A percentile compares a stretch with the other conserved stretches of the same genome.
phyloP scores from a whole-genome alignment of 148 eudicot genomes.

The Tetragonia tetragonoides region DNA sequence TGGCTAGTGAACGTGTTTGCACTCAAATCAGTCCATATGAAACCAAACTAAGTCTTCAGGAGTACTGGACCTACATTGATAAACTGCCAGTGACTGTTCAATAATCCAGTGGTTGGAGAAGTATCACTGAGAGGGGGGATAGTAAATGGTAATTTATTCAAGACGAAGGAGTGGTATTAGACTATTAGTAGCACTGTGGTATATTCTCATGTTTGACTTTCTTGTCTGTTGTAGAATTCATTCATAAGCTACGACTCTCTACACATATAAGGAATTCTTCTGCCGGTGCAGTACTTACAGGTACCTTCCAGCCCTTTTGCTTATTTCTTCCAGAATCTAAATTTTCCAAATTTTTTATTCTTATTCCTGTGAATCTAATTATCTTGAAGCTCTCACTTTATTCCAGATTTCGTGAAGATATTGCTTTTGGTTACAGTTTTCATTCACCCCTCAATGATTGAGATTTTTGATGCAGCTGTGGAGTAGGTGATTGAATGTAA shows the following conservation, averaged over 20 bases:
- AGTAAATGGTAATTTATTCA: not conserved
- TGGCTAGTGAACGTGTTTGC: not conserved
- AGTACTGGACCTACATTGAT: not conserved
- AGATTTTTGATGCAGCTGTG: conserved; percentile 81
- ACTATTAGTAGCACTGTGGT: not conserved
- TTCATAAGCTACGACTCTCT: conserved; percentile 77
- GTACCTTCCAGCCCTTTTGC: conserved; percentile 39
- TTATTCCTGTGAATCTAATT: conserved; percentile 16
- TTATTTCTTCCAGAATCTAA: conserved; percentile 4
- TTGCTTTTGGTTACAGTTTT: conserved; percentile 68
- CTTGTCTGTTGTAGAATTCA: conserved; percentile 66
- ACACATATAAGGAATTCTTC: conserved; percentile 86
- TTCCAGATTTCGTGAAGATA: conserved; percentile 94
- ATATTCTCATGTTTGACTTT: conserved; percentile 14
- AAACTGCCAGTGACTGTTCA: not conserved
- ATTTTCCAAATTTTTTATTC: not conserved
- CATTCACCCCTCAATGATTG: conserved; percentile 81
- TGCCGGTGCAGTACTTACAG: conserved; percentile 93
- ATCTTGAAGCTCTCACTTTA: conserved; percentile 26
- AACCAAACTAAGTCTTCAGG: not conserved
- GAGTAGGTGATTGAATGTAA: conserved; percentile 88
- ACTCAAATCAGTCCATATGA: not conserved
- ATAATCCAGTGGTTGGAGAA: not conserved
- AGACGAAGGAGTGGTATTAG: not conserved
- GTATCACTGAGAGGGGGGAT: not conserved